phyloP scores from a whole-genome alignment of 1,284 basidiomycete genomes.

The Ceratobasidium sp. region DNA sequence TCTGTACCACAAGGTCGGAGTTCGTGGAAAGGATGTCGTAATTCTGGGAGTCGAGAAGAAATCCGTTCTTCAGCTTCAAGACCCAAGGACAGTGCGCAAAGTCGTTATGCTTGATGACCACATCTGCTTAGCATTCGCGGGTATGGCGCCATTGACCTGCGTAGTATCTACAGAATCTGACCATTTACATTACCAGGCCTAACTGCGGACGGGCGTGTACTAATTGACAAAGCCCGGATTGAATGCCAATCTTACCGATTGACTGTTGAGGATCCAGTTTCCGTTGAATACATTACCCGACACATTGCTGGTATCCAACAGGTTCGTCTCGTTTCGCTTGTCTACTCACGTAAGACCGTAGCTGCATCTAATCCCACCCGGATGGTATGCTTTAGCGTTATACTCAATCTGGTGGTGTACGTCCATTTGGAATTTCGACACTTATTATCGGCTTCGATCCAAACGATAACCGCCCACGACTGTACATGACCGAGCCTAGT shows the following conservation, averaged over 20 bases:
- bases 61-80: slow-evolving; percentile 95
- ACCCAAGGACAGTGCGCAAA: slow-evolving; percentile 96
- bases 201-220: slow-evolving; percentile 95
- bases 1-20: slow-evolving; percentile 74
- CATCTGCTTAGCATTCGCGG: slow-evolving; percentile 96
- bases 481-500: slow-evolving; percentile 97
- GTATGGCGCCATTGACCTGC: slow-evolving; percentile 55
- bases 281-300: slow-evolving; percentile 97
- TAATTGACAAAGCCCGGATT: slow-evolving; percentile 97
- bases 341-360: not conserved
- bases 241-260: slow-evolving; percentile 98
- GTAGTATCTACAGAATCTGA: slow-evolving; percentile 1
- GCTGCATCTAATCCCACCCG: not conserved
- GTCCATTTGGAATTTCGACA: slow-evolving; percentile 98
- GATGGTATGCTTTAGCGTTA: slow-evolving; percentile 68
- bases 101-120: slow-evolving; percentile 99
- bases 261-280: slow-evolving; percentile 98
- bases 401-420: slow-evolving; percentile 98
- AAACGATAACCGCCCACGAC: slow-evolving; percentile 82
- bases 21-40: slow-evolving; percentile 92
- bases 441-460: slow-evolving; percentile 98
- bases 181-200: slow-evolving; percentile 64
- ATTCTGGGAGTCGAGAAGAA: slow-evolving; percentile 99
- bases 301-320: slow-evolving; percentile 98
- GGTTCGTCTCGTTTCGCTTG: slow-evolving; percentile 55